Evolutionary conservation across 2,329 filamentous ascomycete species (phyloP).

Genomic region (Hypoxylon rubiginosum): DNA sequence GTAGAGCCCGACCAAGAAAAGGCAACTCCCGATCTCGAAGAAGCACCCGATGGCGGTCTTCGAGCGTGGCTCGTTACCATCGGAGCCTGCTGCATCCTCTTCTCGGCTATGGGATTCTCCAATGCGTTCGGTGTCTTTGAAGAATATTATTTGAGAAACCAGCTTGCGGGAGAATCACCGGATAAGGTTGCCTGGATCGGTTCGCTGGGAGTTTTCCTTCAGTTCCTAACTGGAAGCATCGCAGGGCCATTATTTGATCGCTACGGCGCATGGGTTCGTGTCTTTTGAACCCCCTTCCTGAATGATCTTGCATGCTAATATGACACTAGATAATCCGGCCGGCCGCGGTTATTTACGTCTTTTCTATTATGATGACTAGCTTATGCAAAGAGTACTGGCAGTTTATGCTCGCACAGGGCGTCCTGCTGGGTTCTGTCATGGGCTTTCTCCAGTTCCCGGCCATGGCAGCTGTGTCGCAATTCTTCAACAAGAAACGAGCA

Average conservation of each 20-base stretch:
- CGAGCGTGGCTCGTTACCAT: constrained; percentile 50
- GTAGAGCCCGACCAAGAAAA: constrained; percentile 1
- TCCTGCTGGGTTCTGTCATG: constrained; percentile 58
- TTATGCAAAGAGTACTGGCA: constrained; percentile 64
- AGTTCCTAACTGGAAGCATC: constrained; percentile 48
- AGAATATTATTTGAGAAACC: constrained; percentile 51
- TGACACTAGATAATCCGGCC: constrained; percentile 52
- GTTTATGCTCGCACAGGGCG: constrained; percentile 64
- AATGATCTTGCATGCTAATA: constrained; percentile 1
- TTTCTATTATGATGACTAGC: constrained; percentile 60
- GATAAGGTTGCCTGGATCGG: constrained; percentile 56
- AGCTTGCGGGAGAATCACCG: constrained; percentile 45
- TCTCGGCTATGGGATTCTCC: constrained; percentile 53
- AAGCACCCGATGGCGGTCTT: constrained; percentile 47
- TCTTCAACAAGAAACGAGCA: constrained; percentile 62
- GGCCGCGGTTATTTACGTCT: constrained; percentile 52
- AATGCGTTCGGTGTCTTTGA: constrained; percentile 57
- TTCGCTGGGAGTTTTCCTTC: constrained; percentile 50
- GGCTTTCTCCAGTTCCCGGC: constrained; percentile 61
- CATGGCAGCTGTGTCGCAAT: constrained; percentile 60
- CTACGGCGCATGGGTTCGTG: constrained; percentile 54
- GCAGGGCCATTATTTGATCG: constrained; percentile 56
- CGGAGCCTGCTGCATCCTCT: constrained; percentile 47
- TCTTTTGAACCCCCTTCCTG: neutral
- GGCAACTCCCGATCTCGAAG: constrained; percentile 3